These are phyloP conservation scores for Scenedesmus sp. DNA, from an alignment of 163 green algal species.

Conservation along the genomic window DNA sequence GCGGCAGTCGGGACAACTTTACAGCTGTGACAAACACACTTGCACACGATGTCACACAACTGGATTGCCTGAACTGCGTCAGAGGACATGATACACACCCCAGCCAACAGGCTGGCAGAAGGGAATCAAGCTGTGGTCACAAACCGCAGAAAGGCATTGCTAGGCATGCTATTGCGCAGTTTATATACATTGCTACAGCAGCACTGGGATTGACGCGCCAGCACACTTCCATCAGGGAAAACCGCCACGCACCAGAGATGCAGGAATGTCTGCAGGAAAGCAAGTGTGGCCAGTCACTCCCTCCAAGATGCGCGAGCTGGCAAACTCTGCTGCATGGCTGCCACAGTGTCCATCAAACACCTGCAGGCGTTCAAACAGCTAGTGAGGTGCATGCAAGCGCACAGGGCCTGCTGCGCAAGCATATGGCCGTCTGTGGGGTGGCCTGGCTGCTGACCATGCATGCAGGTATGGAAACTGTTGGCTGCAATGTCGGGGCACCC, in stretches of 20 bases:
- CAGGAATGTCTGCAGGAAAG: conserved; percentile 25
- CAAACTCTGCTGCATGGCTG: conserved; percentile 47
- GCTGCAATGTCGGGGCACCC: neutral
- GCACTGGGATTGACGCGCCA: neutral
- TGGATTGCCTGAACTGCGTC: no score
- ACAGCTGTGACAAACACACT: no score
- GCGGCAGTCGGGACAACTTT: neutral
- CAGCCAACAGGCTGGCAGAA: no score
- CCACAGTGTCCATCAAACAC: conserved; percentile 44
- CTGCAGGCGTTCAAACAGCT: neutral
- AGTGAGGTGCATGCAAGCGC: neutral
- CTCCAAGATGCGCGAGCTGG: conserved; percentile 27
- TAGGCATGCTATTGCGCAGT: neutral
- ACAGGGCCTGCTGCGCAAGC: neutral
- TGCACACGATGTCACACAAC: no score
- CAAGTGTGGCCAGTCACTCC: neutral
- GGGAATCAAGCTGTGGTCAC: no score
- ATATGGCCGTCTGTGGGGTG: neutral
- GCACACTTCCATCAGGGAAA: no score
- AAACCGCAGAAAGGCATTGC: neutral
- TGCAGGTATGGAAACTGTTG: neutral
- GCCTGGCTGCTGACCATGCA: conserved; percentile 8
- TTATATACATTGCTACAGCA: no score
- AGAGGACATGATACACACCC: no score
- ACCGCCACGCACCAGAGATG: conserved; percentile 27